These are phyloP conservation scores for Golubevia pallescens DNA, from an alignment of 1,284 basidiomycete species.

Conservation along the genomic window DNA sequence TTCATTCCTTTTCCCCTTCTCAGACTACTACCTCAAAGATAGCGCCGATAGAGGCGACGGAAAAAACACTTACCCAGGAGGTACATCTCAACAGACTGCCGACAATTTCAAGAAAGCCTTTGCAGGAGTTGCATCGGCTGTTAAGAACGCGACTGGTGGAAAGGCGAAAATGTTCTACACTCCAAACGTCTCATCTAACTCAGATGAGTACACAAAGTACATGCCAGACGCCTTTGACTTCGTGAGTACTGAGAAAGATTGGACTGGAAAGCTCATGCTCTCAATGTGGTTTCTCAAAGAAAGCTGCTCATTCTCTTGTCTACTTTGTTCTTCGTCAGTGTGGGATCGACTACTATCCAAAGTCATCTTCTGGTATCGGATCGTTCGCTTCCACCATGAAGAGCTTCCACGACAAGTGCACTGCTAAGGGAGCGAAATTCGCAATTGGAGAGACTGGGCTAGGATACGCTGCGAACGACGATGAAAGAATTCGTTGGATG, in stretches of 20 bases:
- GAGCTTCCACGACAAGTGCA: not conserved
- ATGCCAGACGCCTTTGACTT: not conserved
- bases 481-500: not conserved
- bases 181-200: not conserved
- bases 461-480: not conserved
- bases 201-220: not conserved
- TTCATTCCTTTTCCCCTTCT: too few relatives aligned
- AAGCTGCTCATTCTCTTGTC: too few relatives aligned
- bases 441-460: conserved; percentile 3
- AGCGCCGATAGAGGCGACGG: too few relatives aligned
- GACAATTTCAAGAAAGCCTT: conserved; percentile 1
- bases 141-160: not conserved
- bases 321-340: too few relatives aligned
- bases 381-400: not conserved
- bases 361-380: not conserved
- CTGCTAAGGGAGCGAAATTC: not conserved
- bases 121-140: not conserved
- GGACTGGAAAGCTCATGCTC: too few relatives aligned
- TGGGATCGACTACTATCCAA: conserved; percentile 4
- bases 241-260: not conserved
- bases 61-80: not conserved
- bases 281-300: too few relatives aligned
- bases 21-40: too few relatives aligned
- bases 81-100: not conserved
- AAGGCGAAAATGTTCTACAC: conserved; percentile 2